phyloP scores from a whole-genome alignment of 768 basidiomycete species.

The Peribolospora baueri region DNA sequence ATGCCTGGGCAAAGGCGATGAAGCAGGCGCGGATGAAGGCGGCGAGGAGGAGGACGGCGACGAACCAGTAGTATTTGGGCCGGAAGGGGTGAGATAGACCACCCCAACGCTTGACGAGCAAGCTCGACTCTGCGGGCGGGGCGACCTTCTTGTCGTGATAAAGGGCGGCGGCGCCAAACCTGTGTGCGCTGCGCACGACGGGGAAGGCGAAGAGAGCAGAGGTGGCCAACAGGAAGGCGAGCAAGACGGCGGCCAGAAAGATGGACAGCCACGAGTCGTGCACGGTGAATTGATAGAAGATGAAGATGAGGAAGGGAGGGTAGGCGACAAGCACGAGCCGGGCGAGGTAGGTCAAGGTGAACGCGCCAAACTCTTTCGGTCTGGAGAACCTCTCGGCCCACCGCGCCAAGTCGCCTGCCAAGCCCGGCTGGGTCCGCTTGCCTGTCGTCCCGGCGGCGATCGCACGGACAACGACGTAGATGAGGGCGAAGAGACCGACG shows the following conservation, averaged over 20 bases:
- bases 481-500: constrained; percentile 28
- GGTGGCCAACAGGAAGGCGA: constrained; percentile 30
- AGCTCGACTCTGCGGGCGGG: constrained; percentile 32
- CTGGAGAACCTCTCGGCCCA: constrained; percentile 26
- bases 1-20: constrained; percentile 21
- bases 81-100: constrained; percentile 34
- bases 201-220: constrained; percentile 30
- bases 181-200: constrained; percentile 28
- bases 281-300: constrained; percentile 76
- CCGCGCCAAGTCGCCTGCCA: constrained; percentile 17
- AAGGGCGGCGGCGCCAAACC: constrained; percentile 22
- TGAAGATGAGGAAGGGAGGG: constrained; percentile 48
- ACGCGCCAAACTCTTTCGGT: not conserved
- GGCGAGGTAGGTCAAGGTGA: not conserved
- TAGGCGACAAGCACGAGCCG: constrained; percentile 37
- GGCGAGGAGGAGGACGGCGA: constrained; percentile 32
- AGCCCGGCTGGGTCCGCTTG: constrained; percentile 11
- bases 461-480: constrained; percentile 26
- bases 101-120: constrained; percentile 20
- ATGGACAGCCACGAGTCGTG: constrained; percentile 67
- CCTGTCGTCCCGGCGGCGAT: constrained; percentile 16
- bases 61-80: constrained; percentile 41
- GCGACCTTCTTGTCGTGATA: constrained; percentile 22
- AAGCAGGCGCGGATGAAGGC: constrained; percentile 45
- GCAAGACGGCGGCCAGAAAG: constrained; percentile 46